Percentiles rank a stretch among this genome's conserved stretches.
Evolutionary conservation across 1,284 basidiomycete genomes (phyloP).

Genomic region (Cryptococcus sp.): DNA sequence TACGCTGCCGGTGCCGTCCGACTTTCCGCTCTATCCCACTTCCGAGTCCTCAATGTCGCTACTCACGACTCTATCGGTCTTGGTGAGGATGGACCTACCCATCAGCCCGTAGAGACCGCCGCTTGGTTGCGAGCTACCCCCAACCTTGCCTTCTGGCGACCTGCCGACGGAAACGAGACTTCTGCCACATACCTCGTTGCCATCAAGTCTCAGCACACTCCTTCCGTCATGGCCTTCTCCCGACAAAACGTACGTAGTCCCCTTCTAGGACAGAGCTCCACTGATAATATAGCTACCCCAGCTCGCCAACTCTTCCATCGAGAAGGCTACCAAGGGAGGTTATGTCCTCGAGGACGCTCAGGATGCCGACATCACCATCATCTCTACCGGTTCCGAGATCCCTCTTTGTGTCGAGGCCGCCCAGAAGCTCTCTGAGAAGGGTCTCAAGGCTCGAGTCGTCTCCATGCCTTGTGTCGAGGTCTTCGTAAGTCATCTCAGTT

Average conservation of each 20-base stretch:
- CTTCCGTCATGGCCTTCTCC: slow-evolving; percentile 55
- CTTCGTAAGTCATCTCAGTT: slow-evolving; percentile 51
- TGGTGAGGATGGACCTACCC: slow-evolving; percentile 90
- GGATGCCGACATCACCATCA: slow-evolving; percentile 72
- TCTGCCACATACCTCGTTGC: slow-evolving; percentile 83
- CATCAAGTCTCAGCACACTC: slow-evolving; percentile 66
- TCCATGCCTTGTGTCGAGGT: slow-evolving; percentile 85
- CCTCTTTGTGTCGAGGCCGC: slow-evolving; percentile 79
- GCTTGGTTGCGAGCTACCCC: slow-evolving; percentile 82
- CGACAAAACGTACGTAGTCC: slow-evolving; percentile 37
- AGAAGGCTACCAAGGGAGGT: slow-evolving; percentile 77
- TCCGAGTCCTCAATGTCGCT: slow-evolving; percentile 67
- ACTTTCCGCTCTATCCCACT: slow-evolving; percentile 79
- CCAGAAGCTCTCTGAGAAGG: slow-evolving; percentile 66
- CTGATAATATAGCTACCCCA: slow-evolving; percentile 66
- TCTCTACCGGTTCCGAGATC: slow-evolving; percentile 86
- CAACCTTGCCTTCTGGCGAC: slow-evolving; percentile 86
- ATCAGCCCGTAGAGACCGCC: slow-evolving; percentile 88
- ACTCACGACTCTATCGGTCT: slow-evolving; percentile 89
- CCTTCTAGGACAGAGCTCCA: no score
- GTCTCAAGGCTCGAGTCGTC: slow-evolving; percentile 76
- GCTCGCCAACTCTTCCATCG: slow-evolving; percentile 80
- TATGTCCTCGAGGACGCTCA: slow-evolving; percentile 81
- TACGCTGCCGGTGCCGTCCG: slow-evolving; percentile 89
- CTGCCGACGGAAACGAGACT: slow-evolving; percentile 90